Conservation (phyloP, 192 early-diverging fungal species). For the Gaertneriomyces semiglobifer region DNA sequence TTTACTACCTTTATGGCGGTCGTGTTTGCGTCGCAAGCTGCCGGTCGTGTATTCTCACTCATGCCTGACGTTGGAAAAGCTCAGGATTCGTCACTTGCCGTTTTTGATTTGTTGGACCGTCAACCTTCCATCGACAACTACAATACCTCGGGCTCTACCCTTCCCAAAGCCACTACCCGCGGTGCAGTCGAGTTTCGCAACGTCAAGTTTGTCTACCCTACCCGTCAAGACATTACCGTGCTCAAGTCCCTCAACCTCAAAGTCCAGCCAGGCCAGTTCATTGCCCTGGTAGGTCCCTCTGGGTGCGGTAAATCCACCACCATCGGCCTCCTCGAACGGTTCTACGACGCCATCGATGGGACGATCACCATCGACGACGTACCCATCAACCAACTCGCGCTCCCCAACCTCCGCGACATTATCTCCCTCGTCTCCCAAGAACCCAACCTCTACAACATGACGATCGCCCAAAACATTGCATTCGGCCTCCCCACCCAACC, state of each 20-base stretch:
- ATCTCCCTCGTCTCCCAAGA: constrained; percentile 92
- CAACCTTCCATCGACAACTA: constrained; percentile 53
- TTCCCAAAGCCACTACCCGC: constrained; percentile 19
- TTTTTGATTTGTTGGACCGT: constrained; percentile 42
- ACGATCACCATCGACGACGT: constrained; percentile 56
- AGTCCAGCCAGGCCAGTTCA: constrained; percentile 63
- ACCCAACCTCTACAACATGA: constrained; percentile 84
- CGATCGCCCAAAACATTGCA: constrained; percentile 84
- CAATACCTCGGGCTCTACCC: constrained; percentile 35
- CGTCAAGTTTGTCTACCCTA: constrained; percentile 51
- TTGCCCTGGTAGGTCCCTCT: constrained; percentile 82
- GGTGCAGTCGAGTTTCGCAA: constrained; percentile 48
- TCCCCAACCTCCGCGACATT: constrained; percentile 65
- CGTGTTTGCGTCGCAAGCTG: constrained; percentile 44
- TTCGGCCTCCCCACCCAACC: constrained; percentile 51
- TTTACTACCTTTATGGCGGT: constrained; percentile 51
- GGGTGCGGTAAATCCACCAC: constrained; percentile 76
- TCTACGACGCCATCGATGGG: constrained; percentile 72
- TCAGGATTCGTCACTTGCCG: constrained; percentile 36
- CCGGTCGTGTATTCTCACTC: constrained; percentile 42
- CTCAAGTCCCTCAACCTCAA: constrained; percentile 54
- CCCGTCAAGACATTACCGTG: constrained; percentile 52
- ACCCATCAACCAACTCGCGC: constrained; percentile 59
- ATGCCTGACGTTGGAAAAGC: constrained; percentile 52
- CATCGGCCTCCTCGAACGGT: constrained; percentile 60